Conservation (phyloP, 2,329 filamentous ascomycete species). For the Diaporthe helianthi region DNA sequence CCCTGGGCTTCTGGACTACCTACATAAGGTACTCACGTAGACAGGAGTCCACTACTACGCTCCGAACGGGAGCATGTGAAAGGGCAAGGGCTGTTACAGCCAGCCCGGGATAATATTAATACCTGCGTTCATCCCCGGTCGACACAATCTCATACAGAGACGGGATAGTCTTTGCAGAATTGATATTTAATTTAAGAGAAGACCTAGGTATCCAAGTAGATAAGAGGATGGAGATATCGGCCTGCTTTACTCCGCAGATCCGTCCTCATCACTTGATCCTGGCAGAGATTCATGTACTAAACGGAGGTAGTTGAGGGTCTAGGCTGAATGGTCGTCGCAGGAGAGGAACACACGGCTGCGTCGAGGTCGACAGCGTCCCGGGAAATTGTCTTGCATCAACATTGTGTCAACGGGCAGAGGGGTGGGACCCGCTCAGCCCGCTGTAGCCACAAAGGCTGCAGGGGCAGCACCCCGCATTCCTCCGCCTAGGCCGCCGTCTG, state of each 20-base stretch:
- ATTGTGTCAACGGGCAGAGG: constrained; percentile 13
- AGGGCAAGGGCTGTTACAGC: background rate
- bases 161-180: background rate
- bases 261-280: too few relatives aligned
- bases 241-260: background rate
- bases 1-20: background rate
- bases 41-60: background rate
- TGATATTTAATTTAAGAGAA: background rate
- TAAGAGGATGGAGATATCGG: background rate
- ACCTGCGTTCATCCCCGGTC: too few relatives aligned
- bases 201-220: too few relatives aligned
- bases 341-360: background rate
- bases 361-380: constrained; percentile 21
- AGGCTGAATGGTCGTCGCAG: background rate
- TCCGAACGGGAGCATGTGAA: constrained; percentile 2
- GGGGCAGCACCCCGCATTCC: constrained; percentile 12
- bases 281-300: background rate
- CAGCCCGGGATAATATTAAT: too few relatives aligned
- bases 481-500: constrained; percentile 6
- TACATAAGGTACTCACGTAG: too few relatives aligned
- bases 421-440: background rate
- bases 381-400: constrained; percentile 27
- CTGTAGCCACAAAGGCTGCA: background rate
- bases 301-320: background rate
- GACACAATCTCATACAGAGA: background rate